phyloP scores from a whole-genome alignment of 306 rosid species.

The Clitoria ternatea region DNA sequence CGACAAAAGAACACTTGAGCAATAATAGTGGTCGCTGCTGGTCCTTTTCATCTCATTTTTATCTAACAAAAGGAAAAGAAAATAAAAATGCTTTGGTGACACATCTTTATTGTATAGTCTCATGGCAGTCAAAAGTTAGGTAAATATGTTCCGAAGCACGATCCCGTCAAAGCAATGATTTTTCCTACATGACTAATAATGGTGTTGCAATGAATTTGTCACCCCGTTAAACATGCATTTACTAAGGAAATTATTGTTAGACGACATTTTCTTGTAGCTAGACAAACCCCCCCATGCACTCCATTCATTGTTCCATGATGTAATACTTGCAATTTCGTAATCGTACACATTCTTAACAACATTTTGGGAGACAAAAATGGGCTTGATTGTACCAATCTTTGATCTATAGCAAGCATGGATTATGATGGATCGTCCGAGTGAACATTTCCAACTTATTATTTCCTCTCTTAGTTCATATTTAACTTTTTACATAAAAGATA shows the following conservation, averaged over 20 bases:
- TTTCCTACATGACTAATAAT: background rate
- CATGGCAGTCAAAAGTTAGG: background rate
- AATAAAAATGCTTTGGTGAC: background rate
- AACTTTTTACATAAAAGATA: background rate
- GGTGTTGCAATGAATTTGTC: slow-evolving; percentile 1
- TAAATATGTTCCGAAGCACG: background rate
- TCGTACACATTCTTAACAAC: too few species aligned
- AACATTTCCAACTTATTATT: background rate
- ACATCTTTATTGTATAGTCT: background rate
- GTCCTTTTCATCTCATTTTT: background rate
- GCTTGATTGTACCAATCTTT: too few species aligned
- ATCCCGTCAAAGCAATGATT: background rate
- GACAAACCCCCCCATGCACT: slow-evolving; percentile 6
- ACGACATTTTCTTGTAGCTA: background rate
- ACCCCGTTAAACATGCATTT: background rate
- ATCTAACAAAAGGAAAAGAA: background rate
- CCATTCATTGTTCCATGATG: background rate
- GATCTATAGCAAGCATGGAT: background rate
- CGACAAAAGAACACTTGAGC: background rate
- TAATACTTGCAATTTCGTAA: background rate
- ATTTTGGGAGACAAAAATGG: too few species aligned
- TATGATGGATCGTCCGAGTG: background rate
- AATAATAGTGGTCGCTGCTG: too few species aligned
- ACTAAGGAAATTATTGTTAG: background rate
- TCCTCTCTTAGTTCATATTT: too few species aligned